phyloP scores from a whole-genome alignment of 2,329 filamentous ascomycete genomes.

The Colletotrichum nymphaeae region DNA sequence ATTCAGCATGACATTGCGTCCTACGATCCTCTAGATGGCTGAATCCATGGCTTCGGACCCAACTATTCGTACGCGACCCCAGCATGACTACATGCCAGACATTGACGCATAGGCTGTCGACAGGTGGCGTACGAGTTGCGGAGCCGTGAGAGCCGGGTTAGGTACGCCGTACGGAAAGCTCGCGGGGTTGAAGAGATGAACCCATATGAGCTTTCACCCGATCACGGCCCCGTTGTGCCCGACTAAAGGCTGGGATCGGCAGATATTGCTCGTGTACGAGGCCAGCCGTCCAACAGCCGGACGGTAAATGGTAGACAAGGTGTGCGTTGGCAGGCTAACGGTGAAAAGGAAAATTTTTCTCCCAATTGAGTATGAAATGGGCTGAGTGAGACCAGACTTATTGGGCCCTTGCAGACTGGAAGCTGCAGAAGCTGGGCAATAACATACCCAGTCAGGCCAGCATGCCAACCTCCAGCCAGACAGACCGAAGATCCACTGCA shows the following conservation, averaged over 20 bases:
- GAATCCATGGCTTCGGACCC: conserved; percentile 10
- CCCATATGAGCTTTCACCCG: conserved; percentile 2
- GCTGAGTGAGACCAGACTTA: conserved; percentile 30
- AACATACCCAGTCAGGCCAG: not conserved
- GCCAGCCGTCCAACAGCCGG: not conserved
- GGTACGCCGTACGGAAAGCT: not conserved
- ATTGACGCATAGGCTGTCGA: not conserved
- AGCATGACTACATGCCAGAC: not conserved
- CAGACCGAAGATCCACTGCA: conserved; percentile 8
- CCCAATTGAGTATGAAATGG: conserved; percentile 10
- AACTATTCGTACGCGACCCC: not conserved
- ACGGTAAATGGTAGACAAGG: conserved; percentile 7
- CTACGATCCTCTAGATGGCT: not conserved
- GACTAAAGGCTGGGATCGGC: conserved; percentile 22
- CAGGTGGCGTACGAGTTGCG: conserved; percentile 4
- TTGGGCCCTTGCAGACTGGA: conserved; percentile 25
- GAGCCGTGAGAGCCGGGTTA: not conserved
- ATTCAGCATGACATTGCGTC: not conserved
- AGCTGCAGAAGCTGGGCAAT: conserved; percentile 23
- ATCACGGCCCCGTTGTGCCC: conserved; percentile 7
- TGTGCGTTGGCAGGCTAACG: conserved; percentile 31
- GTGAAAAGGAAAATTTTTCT: conserved; percentile 11
- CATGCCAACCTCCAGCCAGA: conserved; percentile 1
- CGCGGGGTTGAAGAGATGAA: not conserved
- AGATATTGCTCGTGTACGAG: conserved; percentile 14